Evolutionary conservation across 306 rosid genomes (phyloP), one percentile per base, ranked within the genome.

Genomic region (Ceratonia siliqua): DNA sequence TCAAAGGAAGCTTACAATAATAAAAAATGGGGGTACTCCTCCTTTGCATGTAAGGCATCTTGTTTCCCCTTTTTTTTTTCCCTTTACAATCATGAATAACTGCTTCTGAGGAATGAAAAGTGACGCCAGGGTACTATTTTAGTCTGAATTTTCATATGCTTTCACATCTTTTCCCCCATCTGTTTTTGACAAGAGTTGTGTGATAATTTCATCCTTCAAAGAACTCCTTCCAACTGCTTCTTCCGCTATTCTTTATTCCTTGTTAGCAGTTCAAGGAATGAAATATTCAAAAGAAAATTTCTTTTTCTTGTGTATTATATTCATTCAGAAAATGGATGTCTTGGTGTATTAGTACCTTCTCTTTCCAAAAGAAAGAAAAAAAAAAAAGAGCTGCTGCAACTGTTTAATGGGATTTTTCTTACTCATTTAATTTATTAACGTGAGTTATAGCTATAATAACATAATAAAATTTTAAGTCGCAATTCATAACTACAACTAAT

Each of bases 1-100:
- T 78, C 98, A 95, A 77, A 90, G 97, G 85, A 95, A 89, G 82
- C 97, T 95, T 81, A 68, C 89, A 39, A 80, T 90, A 22, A 67
- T 95, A 58, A 95, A 85, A 87, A 84, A 81, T 55, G 99, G 99
- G 57, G 91, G 88, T 3, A 68, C 91, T 36, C 81, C 90, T 38
- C 67, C 79, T 55, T 56, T 83, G 77, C 81, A 90, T 71, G 99
- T 95, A 90, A 90, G 92, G 14, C 75, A 68, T 73, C 43, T 74
- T 74, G 35, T 53, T 57, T 76, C 63, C 68, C 70, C 78, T 64
- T 76, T 36, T 75, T 79, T 64, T 76, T 36, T 75, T 79, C 22
- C 76, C 76, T 59, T 70, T 39, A 39, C 62, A 76, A 62, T 46
- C 79, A 24, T 46, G 54, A 55, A 35, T 63, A 36, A 46, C 57